A percentile compares a stretch with the other conserved stretches of the same genome.
phyloP scores from a whole-genome alignment of 1,139 yeast genomes.

The Blastobotrys ciferrii region DNA sequence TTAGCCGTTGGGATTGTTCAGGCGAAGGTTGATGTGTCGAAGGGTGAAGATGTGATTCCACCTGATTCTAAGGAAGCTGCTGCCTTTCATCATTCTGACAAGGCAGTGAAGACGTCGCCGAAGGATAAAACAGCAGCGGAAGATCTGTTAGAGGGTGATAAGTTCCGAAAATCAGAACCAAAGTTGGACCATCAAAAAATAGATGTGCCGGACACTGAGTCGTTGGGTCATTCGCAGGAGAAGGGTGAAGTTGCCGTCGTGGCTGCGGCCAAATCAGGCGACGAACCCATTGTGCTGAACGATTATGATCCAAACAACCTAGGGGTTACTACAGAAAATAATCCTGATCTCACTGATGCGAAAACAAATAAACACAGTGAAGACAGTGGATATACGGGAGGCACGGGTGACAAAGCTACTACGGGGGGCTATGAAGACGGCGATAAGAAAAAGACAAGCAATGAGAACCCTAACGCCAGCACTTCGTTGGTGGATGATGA shows the following conservation, averaged over 20 bases:
- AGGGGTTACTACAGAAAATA: constrained; percentile 33
- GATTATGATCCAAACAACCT: constrained; percentile 41
- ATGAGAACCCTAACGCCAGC: neutral
- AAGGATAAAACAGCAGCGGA: constrained; percentile 35
- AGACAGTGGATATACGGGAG: neutral
- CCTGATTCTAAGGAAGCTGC: constrained; percentile 36
- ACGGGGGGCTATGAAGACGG: constrained; percentile 10
- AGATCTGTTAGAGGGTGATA: constrained; percentile 30
- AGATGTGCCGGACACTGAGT: constrained; percentile 30
- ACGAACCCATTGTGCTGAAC: constrained; percentile 37
- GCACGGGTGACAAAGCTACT: constrained; percentile 12
- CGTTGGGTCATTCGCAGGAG: constrained; percentile 19
- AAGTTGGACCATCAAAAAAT: constrained; percentile 29
- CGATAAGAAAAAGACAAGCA: constrained; percentile 6
- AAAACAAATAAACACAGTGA: constrained; percentile 13
- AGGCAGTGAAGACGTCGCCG: constrained; percentile 39
- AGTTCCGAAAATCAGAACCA: constrained; percentile 35
- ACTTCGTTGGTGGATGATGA: neutral
- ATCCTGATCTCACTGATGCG: constrained; percentile 14
- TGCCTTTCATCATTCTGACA: constrained; percentile 31
- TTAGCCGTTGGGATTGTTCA: constrained; percentile 1
- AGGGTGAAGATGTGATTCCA: constrained; percentile 33
- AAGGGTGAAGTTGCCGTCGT: constrained; percentile 22
- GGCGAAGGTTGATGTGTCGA: constrained; percentile 25
- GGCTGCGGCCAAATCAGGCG: constrained; percentile 25